A percentile compares a stretch with the other conserved stretches of the same genome.
phyloP scores from a whole-genome alignment of 768 basidiomycete genomes.

The Leccinum barrowsii region DNA sequence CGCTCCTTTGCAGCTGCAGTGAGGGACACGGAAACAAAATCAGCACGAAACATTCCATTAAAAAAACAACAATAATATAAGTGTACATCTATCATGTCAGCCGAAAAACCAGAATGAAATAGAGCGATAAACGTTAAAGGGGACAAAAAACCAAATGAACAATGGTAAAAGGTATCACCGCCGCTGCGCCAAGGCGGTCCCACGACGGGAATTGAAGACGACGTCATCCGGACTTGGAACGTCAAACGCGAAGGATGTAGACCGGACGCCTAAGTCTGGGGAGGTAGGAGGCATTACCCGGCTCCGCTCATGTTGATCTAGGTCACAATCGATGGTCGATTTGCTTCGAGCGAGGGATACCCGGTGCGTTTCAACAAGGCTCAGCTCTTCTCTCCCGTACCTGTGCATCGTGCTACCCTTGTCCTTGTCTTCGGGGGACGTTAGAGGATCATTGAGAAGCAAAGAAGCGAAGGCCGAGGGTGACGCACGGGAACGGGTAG shows the following conservation, averaged over 20 bases:
- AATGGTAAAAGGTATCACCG: constrained; percentile 16
- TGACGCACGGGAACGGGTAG: constrained; percentile 60
- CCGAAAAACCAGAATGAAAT: constrained; percentile 15
- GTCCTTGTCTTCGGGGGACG: constrained; percentile 35
- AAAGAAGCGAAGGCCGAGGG: constrained; percentile 77
- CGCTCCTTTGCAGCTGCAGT: constrained; percentile 72
- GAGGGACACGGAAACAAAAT: constrained; percentile 32
- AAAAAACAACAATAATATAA: constrained; percentile 26
- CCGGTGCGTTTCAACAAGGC: constrained; percentile 28
- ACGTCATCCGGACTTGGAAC: constrained; percentile 90
- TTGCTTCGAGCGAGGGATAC: constrained; percentile 27
- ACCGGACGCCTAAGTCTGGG: constrained; percentile 34
- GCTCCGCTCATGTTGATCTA: constrained; percentile 9
- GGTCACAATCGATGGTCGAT: constrained; percentile 23
- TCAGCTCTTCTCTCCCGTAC: constrained; percentile 32
- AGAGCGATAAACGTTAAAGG: constrained; percentile 11
- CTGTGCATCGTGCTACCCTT: constrained; percentile 28
- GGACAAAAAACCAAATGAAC: constrained; percentile 1
- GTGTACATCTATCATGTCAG: constrained; percentile 29
- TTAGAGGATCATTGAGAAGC: constrained; percentile 54
- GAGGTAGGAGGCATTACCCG: constrained; percentile 18
- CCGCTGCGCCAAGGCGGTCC: constrained; percentile 55
- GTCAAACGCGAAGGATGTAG: constrained; percentile 62
- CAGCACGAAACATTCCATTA: constrained; percentile 38
- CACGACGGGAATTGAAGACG: constrained; percentile 75